A percentile compares a stretch with the other conserved stretches of the same genome.
Conservation (phyloP, 306 rosid genomes). For the Astragalus membranaceus region DNA sequence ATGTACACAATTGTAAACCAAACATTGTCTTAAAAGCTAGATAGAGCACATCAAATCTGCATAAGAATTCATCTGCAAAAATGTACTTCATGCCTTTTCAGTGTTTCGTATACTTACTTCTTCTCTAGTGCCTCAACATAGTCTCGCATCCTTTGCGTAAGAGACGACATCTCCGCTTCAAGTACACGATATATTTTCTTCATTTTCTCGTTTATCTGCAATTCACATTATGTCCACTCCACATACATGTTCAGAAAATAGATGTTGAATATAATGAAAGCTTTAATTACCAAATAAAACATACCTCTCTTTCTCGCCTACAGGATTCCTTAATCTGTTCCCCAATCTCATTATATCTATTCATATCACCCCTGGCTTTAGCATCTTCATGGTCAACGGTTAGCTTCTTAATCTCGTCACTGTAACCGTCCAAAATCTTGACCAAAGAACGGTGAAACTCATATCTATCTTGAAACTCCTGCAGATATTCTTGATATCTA, state of each 20-base stretch:
- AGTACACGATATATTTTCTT: too few relatives aligned
- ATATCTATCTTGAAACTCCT: constrained; percentile 79
- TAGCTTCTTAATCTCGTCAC: constrained; percentile 61
- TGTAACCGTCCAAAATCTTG: constrained; percentile 81
- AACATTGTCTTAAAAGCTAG: too few relatives aligned
- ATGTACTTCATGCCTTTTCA: constrained; percentile 23
- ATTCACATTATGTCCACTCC: constrained; percentile 17
- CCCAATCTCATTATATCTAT: constrained; percentile 43
- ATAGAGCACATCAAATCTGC: constrained; percentile 20
- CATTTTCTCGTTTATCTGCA: constrained; percentile 44
- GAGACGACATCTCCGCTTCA: constrained; percentile 52
- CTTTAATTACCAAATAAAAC: constrained; percentile 18
- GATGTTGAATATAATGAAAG: neutral
- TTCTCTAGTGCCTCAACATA: constrained; percentile 15
- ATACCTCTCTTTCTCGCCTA: constrained; percentile 59
- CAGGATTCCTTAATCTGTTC: constrained; percentile 71
- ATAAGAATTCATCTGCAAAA: constrained; percentile 23
- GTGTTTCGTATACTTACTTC: constrained; percentile 36
- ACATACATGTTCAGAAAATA: neutral
- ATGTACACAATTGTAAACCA: too few relatives aligned
- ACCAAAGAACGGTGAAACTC: constrained; percentile 72
- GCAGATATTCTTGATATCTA: constrained; percentile 84
- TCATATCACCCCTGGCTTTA: constrained; percentile 51
- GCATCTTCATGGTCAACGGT: too few relatives aligned
- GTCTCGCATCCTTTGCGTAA: constrained; percentile 66